Percentiles rank a stretch among this genome's conserved stretches.
These are phyloP conservation scores for Phytophthora boehmeriae DNA, from an alignment of 352 stramenopile species.

Conservation along the genomic window DNA sequence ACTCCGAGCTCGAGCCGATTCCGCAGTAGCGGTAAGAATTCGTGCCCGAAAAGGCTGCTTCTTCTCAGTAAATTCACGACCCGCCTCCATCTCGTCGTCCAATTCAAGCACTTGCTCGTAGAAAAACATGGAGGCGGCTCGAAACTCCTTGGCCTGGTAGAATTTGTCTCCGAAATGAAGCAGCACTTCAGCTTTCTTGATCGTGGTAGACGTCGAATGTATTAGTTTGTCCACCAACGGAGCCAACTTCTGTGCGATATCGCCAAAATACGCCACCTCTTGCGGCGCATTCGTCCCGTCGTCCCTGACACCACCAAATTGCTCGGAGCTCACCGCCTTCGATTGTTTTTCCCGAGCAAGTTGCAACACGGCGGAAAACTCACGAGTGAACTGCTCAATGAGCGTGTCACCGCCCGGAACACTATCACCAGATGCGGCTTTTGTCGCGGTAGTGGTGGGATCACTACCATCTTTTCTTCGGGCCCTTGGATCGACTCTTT, in stretches of 20 bases:
- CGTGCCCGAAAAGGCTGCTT: conserved; percentile 12
- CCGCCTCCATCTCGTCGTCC: conserved; percentile 6
- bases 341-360: conserved; percentile 42
- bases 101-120: conserved; percentile 44
- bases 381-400: conserved; percentile 57
- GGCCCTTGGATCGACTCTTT: conserved; percentile 8
- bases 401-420: conserved; percentile 28
- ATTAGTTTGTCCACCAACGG: conserved; percentile 41
- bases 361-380: conserved; percentile 47
- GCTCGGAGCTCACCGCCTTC: conserved; percentile 7
- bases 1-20: background rate
- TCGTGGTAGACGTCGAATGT: conserved; percentile 23
- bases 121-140: conserved; percentile 53
- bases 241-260: conserved; percentile 46
- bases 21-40: conserved; percentile 9
- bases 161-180: conserved; percentile 59
- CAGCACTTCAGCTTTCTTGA: conserved; percentile 50
- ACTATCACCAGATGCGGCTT: conserved; percentile 8
- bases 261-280: conserved; percentile 51
- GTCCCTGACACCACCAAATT: conserved; percentile 2
- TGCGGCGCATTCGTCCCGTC: conserved; percentile 20
- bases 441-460: background rate
- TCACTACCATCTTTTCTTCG: conserved; percentile 13
- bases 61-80: background rate
- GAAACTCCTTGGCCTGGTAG: conserved; percentile 48